A percentile compares a stretch with the other conserved stretches of the same genome.
These are phyloP conservation scores for Pseudotsuga menziesii DNA, from an alignment of 75 land plant genomes.

Conservation along the genomic window DNA sequence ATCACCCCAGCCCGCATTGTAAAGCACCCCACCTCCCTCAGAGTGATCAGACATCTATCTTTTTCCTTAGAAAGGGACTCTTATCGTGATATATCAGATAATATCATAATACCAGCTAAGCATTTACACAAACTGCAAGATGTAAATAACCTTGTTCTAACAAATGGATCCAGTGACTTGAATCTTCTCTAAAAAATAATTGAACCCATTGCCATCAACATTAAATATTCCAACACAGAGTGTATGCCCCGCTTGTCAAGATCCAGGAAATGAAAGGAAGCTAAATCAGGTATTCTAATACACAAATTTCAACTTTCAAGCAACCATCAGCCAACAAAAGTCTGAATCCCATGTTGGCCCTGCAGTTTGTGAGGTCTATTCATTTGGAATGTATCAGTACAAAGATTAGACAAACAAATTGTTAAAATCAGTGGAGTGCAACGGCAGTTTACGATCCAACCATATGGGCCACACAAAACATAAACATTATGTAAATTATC, in stretches of 20 bases:
- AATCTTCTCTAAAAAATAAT: neutral
- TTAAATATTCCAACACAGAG: neutral
- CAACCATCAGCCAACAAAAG: neutral
- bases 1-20: neutral
- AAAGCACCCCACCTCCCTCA: neutral
- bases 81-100: too few relatives aligned
- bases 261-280: neutral
- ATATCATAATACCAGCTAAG: too few relatives aligned
- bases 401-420: neutral
- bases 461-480: neutral
- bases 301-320: neutral
- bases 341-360: too few relatives aligned
- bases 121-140: too few relatives aligned
- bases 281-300: neutral
- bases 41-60: neutral
- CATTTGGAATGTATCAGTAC: neutral
- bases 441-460: too few relatives aligned
- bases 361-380: neutral
- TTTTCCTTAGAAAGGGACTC: neutral
- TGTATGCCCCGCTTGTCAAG: neutral
- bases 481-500: neutral
- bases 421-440: neutral
- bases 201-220: neutral
- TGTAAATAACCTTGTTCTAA: neutral
- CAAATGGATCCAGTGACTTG: neutral